Percentiles rank a stretch among this genome's conserved stretches.
Evolutionary conservation across 768 basidiomycete species (phyloP).

Genomic region (Lenzites betulinus): DNA sequence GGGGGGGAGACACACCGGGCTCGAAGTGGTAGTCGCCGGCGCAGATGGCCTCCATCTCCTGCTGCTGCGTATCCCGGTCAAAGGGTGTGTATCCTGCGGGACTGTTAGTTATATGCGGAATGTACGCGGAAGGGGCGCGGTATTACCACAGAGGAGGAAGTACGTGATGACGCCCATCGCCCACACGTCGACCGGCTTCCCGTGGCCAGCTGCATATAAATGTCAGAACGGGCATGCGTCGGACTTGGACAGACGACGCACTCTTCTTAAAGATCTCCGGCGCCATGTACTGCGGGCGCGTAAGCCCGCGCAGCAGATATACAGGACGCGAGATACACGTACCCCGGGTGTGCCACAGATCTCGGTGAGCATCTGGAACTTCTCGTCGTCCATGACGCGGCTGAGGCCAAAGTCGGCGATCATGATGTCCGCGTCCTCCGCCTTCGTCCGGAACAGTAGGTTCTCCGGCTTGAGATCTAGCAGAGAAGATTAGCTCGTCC

Average conservation of each 20-base stretch:
- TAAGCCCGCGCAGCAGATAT: neutral
- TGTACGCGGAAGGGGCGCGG: neutral
- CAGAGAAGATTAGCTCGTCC: neutral
- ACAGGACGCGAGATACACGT: slow-evolving; percentile 29
- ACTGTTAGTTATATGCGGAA: neutral
- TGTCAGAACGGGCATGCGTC: neutral
- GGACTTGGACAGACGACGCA: slow-evolving; percentile 37
- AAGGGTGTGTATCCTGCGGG: slow-evolving; percentile 89
- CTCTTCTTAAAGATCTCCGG: slow-evolving; percentile 95
- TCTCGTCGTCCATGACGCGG: slow-evolving; percentile 88
- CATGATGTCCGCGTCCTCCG: slow-evolving; percentile 93
- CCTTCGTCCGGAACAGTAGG: slow-evolving; percentile 86
- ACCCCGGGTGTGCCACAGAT: slow-evolving; percentile 94
- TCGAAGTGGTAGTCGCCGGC: slow-evolving; percentile 91
- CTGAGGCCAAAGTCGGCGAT: slow-evolving; percentile 96
- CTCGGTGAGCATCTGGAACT: slow-evolving; percentile 86
- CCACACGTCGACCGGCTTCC: slow-evolving; percentile 95
- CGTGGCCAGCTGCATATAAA: slow-evolving; percentile 68
- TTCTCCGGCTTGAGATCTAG: slow-evolving; percentile 97
- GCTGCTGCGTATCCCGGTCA: slow-evolving; percentile 83
- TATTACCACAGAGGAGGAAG: slow-evolving; percentile 76
- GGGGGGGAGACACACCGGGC: slow-evolving; percentile 44
- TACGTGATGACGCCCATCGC: slow-evolving; percentile 99
- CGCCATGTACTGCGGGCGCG: slow-evolving; percentile 72
- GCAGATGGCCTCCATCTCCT: slow-evolving; percentile 96